Base-by-base conservation (phyloP, 768 basidiomycete genomes). In the Lactarius tabidus region DNA sequence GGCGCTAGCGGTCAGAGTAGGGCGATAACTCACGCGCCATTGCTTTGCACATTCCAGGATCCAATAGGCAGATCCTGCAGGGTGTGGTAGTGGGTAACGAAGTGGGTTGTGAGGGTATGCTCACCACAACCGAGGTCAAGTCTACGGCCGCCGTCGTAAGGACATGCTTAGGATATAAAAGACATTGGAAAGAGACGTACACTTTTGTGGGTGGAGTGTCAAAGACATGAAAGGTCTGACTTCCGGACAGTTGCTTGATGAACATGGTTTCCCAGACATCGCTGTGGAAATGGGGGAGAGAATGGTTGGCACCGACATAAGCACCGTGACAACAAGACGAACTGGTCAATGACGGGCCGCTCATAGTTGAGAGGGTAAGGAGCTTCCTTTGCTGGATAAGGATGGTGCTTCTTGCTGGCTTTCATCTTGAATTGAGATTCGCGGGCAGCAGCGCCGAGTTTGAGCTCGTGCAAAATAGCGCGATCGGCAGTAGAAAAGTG, bases 71-170 rank as follows among this genome's bases (percentile, higher is more conserved):
- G 86, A 84, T 8, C 89, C 87, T 87, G 69, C 36, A 35, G 33
- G 35, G 6, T 31, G 31, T 43, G 35, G 38, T 52, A 26, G 63
- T n/a, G 43, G 57, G 20, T 26, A 51, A 15, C 26, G 31, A 55
- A 52, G 29, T 10, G 77, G 8, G 39, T 10, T 14, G 29, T 45
- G 6, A 33, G 8, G 31, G 33, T 41, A 51, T 31, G 20, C 83
- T 71, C 68, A 87, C 87, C 89, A 70, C 89, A 90, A 12, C 89
- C 90, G 53, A 91, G 75, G 69, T 91, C 90, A 33, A 91, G 77
- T 38, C 87, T 85, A 69, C 35, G 31, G 65, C 43, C 1, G 59
- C 28, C 36, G 57, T 59, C 36, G 57, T 59, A 45, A 68, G 70
- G 57, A 65, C 8, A 41, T 33, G n/a, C 10, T 52, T 45, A 18